Percentiles rank a stretch among this genome's conserved stretches.
Conservation (phyloP, 148 eudicot genomes). For the Rhododendron williamsianum region DNA sequence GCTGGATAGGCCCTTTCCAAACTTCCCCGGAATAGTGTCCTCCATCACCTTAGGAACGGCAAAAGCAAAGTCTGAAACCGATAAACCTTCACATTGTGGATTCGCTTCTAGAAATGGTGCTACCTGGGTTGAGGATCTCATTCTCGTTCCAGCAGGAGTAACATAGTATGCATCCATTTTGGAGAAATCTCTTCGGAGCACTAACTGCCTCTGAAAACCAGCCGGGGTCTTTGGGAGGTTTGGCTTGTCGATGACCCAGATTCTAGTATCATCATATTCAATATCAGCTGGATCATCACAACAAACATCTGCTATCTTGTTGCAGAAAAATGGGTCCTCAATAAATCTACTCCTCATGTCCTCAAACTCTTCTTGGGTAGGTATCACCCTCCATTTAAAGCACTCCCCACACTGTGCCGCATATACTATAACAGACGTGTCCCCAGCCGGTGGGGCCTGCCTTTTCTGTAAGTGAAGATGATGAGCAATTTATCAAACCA, state of each 20-base stretch:
- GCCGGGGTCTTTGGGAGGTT: slow-evolving; percentile 57
- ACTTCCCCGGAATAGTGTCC: slow-evolving; percentile 42
- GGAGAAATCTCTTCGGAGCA: slow-evolving; percentile 51
- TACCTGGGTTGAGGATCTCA: slow-evolving; percentile 35
- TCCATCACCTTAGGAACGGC: slow-evolving; percentile 45
- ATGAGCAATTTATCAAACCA: not conserved
- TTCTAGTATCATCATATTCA: slow-evolving; percentile 45
- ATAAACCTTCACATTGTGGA: slow-evolving; percentile 33
- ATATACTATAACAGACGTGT: slow-evolving; percentile 19
- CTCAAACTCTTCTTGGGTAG: slow-evolving; percentile 58
- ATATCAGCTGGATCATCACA: slow-evolving; percentile 64
- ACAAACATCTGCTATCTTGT: slow-evolving; percentile 28
- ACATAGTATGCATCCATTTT: slow-evolving; percentile 55
- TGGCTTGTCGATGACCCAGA: slow-evolving; percentile 69
- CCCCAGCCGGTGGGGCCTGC: not conserved
- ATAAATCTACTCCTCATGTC: slow-evolving; percentile 42
- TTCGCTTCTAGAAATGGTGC: slow-evolving; percentile 37
- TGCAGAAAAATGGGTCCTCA: slow-evolving; percentile 56
- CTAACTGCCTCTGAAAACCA: slow-evolving; percentile 50
- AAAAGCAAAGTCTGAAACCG: slow-evolving; percentile 46
- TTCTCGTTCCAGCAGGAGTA: slow-evolving; percentile 46
- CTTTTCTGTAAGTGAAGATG: not conserved
- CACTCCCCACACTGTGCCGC: slow-evolving; percentile 64
- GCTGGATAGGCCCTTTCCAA: slow-evolving; percentile 20
- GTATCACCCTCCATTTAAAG: slow-evolving; percentile 64